Conservation (phyloP, 208 protist species). For the Leptomonas seymouri region DNA sequence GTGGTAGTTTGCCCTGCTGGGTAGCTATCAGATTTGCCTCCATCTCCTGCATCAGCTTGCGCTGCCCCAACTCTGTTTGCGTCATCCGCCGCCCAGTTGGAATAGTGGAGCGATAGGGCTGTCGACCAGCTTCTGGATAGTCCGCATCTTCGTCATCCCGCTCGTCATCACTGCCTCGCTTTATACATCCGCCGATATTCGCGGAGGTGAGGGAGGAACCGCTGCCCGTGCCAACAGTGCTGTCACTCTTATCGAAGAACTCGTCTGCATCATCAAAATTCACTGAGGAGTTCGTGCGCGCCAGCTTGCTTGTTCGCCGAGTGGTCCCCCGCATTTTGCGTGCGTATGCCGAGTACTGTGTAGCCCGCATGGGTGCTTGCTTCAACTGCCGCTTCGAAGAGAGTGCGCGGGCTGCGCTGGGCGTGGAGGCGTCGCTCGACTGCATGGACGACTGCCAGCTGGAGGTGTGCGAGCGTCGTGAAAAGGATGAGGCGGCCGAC, state of each 20-base stretch:
- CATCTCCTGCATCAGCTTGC: not conserved
- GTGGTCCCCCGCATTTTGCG: constrained; percentile 9
- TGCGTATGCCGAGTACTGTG: constrained; percentile 34
- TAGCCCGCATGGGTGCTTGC: not conserved
- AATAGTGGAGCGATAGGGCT: not conserved
- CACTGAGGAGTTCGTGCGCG: constrained; percentile 12
- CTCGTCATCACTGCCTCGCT: not conserved
- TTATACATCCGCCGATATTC: constrained; percentile 2
- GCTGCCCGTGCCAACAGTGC: constrained; percentile 15
- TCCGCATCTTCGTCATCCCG: not conserved
- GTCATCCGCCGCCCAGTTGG: constrained; percentile 12
- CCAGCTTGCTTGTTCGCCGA: not conserved
- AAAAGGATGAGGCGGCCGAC: not conserved
- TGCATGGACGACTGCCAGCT: constrained; percentile 8
- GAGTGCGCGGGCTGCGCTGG: not conserved
- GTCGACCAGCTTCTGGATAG: not conserved
- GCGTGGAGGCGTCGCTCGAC: constrained; percentile 1
- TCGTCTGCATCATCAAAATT: constrained; percentile 27
- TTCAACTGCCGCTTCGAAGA: not conserved
- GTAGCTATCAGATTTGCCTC: not conserved
- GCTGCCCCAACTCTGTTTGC: constrained; percentile 5
- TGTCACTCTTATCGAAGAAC: constrained; percentile 33
- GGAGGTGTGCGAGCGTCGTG: not conserved
- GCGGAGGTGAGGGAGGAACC: constrained; percentile 1
- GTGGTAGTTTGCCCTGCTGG: too few species aligned